Conservation (phyloP, 1,284 basidiomycete genomes). For the Ceratobasidium sp. region DNA sequence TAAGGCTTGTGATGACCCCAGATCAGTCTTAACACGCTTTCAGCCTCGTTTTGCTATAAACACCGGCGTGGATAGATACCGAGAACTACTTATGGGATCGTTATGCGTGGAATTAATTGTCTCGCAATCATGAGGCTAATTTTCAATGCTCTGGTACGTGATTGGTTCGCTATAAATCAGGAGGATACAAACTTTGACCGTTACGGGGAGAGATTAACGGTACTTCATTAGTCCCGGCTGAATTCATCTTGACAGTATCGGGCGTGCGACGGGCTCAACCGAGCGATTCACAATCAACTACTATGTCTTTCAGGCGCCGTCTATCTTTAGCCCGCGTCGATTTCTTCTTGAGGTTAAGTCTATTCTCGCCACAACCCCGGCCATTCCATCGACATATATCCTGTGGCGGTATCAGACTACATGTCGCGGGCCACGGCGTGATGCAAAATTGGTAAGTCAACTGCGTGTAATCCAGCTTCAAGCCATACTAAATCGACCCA, state of each 20-base stretch:
- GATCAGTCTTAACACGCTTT: background rate
- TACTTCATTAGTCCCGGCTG: no score
- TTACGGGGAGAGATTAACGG: background rate
- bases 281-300: no score
- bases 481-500: background rate
- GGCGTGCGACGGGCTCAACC: no score
- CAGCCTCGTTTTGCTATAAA: conserved; percentile 1
- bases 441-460: background rate
- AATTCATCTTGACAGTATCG: no score
- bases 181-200: no score
- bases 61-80: background rate
- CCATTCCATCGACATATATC: background rate
- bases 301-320: no score
- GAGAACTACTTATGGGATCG: background rate
- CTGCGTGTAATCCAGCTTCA: background rate
- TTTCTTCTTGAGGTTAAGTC: background rate
- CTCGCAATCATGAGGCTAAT: background rate
- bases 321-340: background rate
- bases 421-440: background rate
- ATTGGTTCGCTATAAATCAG: background rate
- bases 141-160: no score
- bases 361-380: background rate
- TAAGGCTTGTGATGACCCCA: background rate
- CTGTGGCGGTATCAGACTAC: background rate
- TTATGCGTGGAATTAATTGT: background rate